Base-by-base conservation (phyloP, 2,329 filamentous ascomycete species). In the Penicillium sp. region DNA sequence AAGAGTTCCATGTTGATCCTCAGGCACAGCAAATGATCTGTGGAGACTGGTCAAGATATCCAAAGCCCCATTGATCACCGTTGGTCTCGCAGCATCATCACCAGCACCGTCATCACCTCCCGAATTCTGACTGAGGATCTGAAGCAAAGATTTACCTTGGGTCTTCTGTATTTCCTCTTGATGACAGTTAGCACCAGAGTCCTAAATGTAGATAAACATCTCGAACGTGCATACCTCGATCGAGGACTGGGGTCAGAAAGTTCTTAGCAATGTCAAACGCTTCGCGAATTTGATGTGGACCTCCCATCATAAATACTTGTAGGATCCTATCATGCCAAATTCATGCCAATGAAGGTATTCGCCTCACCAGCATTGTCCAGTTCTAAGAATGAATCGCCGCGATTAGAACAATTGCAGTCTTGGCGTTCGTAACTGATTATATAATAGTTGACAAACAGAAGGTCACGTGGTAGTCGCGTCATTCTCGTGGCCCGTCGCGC, bases 101-200 rank as follows among this genome's bases (percentile, higher is more conserved):
- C 59, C 55, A 14, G 45, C 42, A 46, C 49, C 28, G 9, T 54
- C 26, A 28, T 51, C 31, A 11, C 57, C 50, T 4, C 9, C 22
- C 7, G 61, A 9, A 22, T 44, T 46, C 22, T 58, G 59, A 45
- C 58, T 61, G 26, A 77, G 55, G 7, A 73, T 72, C 12, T 72
- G 68, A 19, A 77, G 49, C 9, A 77, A 54, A 30, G 73, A 73
- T 37, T 61, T 55, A 14, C 71, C 73, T 31, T 66, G 68, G 26
- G 60, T 65, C 47, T 70, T 73, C 55, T 72, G 67, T 44, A 75
- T 68, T 64, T 75, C 69, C 60, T 74, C 75, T 77, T 68, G n/a
- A 47, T 19, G 35, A 41, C 35, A 25, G 67, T 75, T 66, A 75
- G 73, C 66, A 58, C 59, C 40, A 22, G 37, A 46, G 22, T 50